A percentile compares a stretch with the other conserved stretches of the same genome.
Conservation (phyloP, 2,329 filamentous ascomycete genomes). For the Conoideocrella luteorostrata region DNA sequence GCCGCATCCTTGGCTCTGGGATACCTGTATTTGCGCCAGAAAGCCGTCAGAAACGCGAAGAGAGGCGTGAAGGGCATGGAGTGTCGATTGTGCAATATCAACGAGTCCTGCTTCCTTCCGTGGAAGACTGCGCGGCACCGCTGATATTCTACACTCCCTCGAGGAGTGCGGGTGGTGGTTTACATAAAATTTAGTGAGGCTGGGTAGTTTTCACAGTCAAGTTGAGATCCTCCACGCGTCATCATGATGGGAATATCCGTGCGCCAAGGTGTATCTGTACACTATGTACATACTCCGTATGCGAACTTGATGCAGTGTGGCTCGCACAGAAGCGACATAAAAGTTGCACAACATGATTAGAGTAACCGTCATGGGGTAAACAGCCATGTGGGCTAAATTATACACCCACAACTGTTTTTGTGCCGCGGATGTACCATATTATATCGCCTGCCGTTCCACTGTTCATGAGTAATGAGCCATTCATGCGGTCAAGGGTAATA, state of each 20-base stretch:
- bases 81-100: background rate
- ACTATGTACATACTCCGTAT: too few species aligned
- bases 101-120: background rate
- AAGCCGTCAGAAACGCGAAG: background rate
- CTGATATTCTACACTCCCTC: too few species aligned
- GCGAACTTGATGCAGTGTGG: background rate
- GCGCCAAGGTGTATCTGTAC: too few species aligned
- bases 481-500: slow-evolving; percentile 2
- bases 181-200: too few species aligned
- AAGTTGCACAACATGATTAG: slow-evolving; percentile 1
- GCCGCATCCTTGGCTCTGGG: slow-evolving; percentile 4
- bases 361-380: background rate
- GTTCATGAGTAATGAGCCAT: background rate
- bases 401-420: slow-evolving; percentile 1
- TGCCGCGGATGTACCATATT: slow-evolving; percentile 1
- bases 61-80: background rate
- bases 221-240: too few species aligned
- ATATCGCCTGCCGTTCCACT: slow-evolving; percentile 4
- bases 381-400: slow-evolving; percentile 1
- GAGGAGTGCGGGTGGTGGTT: too few species aligned
- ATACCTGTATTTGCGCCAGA: slow-evolving; percentile 4
- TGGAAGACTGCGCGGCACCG: background rate
- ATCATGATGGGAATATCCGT: too few species aligned
- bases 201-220: too few species aligned
- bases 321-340: background rate